Evolutionary conservation across 169 alveolate species (phyloP).

Genomic region (Pseudocohnilembus persalinus): DNA sequence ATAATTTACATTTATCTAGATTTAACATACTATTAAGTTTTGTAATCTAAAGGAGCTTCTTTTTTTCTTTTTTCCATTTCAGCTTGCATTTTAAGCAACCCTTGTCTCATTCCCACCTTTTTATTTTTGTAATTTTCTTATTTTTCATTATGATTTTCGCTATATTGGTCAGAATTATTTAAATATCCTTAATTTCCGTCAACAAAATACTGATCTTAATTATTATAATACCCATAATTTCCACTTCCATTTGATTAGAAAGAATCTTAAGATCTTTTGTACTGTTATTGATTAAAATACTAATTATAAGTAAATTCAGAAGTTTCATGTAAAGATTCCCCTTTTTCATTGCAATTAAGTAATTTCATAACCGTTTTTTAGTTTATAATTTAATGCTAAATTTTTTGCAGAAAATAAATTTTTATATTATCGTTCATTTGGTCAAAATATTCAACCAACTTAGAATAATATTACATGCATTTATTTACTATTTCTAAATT

Average conservation of each 20-base stretch:
- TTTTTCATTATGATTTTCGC: background rate
- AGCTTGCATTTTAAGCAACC: background rate
- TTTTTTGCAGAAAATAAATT: background rate
- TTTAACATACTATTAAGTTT: background rate
- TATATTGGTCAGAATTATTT: too few species aligned
- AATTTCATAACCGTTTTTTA: background rate
- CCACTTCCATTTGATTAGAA: background rate
- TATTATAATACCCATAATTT: too few species aligned
- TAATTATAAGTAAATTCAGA: background rate
- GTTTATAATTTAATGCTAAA: too few species aligned
- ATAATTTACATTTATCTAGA: background rate
- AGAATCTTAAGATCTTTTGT: background rate
- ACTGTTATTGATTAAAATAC: too few species aligned
- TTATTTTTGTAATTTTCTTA: background rate
- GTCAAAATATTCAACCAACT: background rate
- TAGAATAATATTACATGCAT: background rate
- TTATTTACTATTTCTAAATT: background rate
- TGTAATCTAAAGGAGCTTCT: background rate
- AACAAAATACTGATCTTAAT: background rate
- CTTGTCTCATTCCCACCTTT: background rate
- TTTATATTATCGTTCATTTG: background rate
- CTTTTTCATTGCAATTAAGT: background rate
- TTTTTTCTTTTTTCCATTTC: background rate
- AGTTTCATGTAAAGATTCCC: background rate
- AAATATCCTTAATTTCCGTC: background rate